These are phyloP conservation scores for Mortierella sp. DNA, from an alignment of 371 early-diverging fungal genomes.

Conservation along the genomic window DNA sequence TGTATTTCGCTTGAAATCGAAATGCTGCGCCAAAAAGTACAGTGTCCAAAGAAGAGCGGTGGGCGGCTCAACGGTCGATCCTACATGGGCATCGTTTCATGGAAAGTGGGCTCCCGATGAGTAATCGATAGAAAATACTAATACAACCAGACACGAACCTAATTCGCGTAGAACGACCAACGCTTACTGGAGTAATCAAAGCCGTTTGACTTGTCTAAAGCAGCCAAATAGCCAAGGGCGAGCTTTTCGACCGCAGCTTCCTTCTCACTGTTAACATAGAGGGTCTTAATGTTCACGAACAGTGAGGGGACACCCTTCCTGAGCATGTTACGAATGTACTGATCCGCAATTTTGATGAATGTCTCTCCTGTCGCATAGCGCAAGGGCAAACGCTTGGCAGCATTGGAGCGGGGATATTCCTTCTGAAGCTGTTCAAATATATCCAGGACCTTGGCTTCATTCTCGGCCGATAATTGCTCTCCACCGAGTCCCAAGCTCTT, in stretches of 20 bases:
- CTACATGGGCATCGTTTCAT: constrained; percentile 16
- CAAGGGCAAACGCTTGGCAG: constrained; percentile 80
- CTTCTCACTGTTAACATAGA: constrained; percentile 79
- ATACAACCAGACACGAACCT: no score
- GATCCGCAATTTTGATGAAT: constrained; percentile 73
- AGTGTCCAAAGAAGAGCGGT: constrained; percentile 90
- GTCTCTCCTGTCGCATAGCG: constrained; percentile 76
- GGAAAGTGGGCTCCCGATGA: no score
- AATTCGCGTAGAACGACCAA: no score
- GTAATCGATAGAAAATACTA: no score
- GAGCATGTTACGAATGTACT: constrained; percentile 77
- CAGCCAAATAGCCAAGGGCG: constrained; percentile 67
- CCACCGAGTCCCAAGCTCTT: constrained; percentile 58
- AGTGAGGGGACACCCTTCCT: constrained; percentile 94
- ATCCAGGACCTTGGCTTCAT: constrained; percentile 53
- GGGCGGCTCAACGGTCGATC: constrained; percentile 72
- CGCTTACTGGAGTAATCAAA: constrained; percentile 56
- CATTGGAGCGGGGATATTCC: constrained; percentile 87
- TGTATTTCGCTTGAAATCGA: constrained; percentile 74
- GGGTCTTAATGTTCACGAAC: constrained; percentile 82
- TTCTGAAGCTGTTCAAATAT: constrained; percentile 71
- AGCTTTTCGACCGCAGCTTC: constrained; percentile 71
- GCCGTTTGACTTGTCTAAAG: constrained; percentile 64
- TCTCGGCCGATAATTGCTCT: constrained; percentile 50
- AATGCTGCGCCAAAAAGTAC: constrained; percentile 92